Evolutionary conservation across 1,139 yeast species (phyloP).

Genomic region (Candida sp.): DNA sequence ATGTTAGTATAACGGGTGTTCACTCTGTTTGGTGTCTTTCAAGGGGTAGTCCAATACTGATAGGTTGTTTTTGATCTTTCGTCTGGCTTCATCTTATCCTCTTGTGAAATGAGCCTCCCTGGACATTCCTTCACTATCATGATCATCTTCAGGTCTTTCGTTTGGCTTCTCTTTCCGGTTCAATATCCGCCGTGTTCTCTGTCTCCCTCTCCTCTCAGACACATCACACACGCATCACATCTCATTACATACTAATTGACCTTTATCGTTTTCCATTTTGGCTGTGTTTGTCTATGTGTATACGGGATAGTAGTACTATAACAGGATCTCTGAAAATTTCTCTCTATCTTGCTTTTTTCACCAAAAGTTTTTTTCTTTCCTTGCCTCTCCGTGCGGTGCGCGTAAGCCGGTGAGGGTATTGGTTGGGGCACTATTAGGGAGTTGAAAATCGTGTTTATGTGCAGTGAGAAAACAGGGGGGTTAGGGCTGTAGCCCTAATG

Average conservation of each 20-base stretch:
- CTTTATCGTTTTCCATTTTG: slow-evolving; percentile 99
- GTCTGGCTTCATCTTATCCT: too few relatives aligned
- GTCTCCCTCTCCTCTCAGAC: neutral
- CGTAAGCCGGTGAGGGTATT: neutral
- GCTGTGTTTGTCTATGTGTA: slow-evolving; percentile 14
- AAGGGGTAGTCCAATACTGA: neutral
- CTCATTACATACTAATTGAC: slow-evolving; percentile 87
- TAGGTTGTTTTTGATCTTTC: neutral
- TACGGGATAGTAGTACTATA: neutral
- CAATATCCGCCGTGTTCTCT: neutral
- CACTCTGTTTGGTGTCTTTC: neutral
- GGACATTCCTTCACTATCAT: too few relatives aligned
- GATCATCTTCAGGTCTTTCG: too few relatives aligned
- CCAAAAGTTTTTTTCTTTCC: slow-evolving; percentile 4
- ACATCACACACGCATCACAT: too few relatives aligned
- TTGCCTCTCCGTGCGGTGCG: too few relatives aligned
- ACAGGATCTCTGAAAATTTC: neutral
- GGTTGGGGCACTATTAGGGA: neutral
- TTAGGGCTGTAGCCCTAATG: slow-evolving; percentile 4
- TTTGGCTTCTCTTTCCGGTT: neutral
- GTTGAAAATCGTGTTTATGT: neutral
- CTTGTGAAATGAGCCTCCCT: too few relatives aligned
- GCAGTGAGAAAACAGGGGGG: neutral
- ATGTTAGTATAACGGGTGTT: slow-evolving; percentile 28
- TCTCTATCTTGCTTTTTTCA: slow-evolving; percentile 5